Evolutionary conservation across 805 yeast genomes (phyloP).

Genomic region (Starmerella tilneyi): DNA sequence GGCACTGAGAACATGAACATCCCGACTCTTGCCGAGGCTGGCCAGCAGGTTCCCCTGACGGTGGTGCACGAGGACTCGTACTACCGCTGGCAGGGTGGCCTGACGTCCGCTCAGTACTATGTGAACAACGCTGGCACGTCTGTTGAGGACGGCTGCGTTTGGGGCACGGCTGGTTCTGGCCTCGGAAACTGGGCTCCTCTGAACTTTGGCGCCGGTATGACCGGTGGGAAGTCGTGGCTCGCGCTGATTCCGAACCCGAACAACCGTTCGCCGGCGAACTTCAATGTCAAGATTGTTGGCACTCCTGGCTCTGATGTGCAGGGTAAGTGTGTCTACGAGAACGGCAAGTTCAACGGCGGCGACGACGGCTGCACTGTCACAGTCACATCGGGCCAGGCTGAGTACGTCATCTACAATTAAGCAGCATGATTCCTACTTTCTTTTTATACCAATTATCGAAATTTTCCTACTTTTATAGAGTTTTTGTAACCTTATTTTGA

Average conservation of each 20-base stretch:
- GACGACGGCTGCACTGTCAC: constrained; percentile 89
- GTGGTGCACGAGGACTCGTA: constrained; percentile 70
- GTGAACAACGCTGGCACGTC: constrained; percentile 94
- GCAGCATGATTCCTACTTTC: neutral
- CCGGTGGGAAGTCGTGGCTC: constrained; percentile 63
- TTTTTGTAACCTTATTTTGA: no score
- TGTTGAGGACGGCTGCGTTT: constrained; percentile 80
- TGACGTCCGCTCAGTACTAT: constrained; percentile 91
- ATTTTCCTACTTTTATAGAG: neutral
- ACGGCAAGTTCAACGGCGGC: constrained; percentile 68
- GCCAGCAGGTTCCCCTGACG: constrained; percentile 53
- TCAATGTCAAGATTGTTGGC: constrained; percentile 68
- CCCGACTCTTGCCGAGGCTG: constrained; percentile 74
- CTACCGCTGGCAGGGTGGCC: constrained; percentile 70
- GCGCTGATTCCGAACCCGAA: constrained; percentile 94
- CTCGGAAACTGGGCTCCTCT: constrained; percentile 98
- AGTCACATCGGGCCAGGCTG: constrained; percentile 72
- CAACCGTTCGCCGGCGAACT: constrained; percentile 58
- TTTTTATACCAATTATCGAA: constrained; percentile 27
- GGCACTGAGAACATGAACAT: constrained; percentile 98
- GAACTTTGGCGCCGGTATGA: constrained; percentile 83
- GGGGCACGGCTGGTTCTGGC: constrained; percentile 75
- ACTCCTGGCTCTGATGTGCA: constrained; percentile 49
- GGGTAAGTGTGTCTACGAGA: constrained; percentile 71
- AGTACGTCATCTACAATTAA: constrained; percentile 59